Evolutionary conservation across 202 grass and related monocot genomes (phyloP), one percentile per base, ranked within the genome.

Genomic region (Zoysia matrella): DNA sequence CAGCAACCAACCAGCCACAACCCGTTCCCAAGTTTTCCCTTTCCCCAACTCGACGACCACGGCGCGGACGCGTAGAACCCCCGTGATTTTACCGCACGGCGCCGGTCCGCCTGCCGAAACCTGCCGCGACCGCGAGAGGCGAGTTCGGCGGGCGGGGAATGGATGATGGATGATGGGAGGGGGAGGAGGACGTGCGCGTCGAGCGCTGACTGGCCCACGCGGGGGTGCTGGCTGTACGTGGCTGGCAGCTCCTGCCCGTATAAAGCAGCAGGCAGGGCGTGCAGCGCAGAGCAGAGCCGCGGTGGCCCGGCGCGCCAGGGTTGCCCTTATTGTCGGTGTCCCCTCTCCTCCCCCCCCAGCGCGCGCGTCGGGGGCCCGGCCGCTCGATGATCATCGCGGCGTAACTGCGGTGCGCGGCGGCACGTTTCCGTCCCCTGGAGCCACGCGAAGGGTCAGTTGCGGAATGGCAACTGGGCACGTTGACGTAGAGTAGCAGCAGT

Each of bases 311-410:
- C 58, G 49, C 80, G 18, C 80, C 80, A 67, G 71, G 71, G 80
- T 74, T 74, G 71, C 61, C 60, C 80, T 75, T 41, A 42, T 55
- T 83, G 81, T 75, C 49, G 49, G 49, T 51, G 69, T 52, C 49
- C 75, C 30, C 6, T 4, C 5, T 13, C 8, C 30, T 1, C 46
- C 6, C 36, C 50, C 62, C 51, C 22, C 22, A 22, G 50, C 51
- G 69, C 22, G 68, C 16, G 47, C 47, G 11, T 22, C 11, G 41
- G 41, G 4, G 3, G 55, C 15, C 43, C 63, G 11, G 41, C 11
- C 3, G 3, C 14, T 15, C 15, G 45, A 9, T 36, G 46, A 3
- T 70, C 46, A 47, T 1, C 8, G 46, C 47, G 45, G 67, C 40
- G 8, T 48, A 16, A 22, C 8, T 69, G 45, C 45, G 54, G 22